phyloP scores from a whole-genome alignment of 225 moss, liverwort and hornwort genomes.

The Straminergon stramineum region DNA sequence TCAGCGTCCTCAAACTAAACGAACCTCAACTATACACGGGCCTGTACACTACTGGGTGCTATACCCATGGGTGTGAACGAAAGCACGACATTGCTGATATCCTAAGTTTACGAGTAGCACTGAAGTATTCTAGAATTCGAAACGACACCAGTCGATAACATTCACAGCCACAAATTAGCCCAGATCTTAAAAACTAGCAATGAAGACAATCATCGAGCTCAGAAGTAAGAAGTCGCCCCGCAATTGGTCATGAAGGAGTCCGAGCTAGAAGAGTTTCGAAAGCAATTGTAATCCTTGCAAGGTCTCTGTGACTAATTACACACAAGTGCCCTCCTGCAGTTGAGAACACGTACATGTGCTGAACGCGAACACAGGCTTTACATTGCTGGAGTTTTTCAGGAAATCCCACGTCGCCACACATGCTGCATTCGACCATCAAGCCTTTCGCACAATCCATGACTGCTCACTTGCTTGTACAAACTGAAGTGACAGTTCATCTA shows the following conservation, averaged over 20 bases:
- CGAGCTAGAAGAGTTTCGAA: background rate
- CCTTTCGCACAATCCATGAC: constrained; percentile 19
- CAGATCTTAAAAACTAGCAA: background rate
- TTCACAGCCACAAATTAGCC: background rate
- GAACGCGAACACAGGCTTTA: constrained; percentile 51
- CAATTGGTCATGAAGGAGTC: background rate
- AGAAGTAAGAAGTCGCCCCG: background rate
- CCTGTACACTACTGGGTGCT: background rate
- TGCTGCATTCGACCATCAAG: constrained; percentile 55
- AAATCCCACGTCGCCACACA: constrained; percentile 79
- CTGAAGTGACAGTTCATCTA: background rate
- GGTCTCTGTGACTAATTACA: background rate
- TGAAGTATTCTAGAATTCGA: background rate
- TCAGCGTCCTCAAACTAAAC: background rate
- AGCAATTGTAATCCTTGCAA: background rate
- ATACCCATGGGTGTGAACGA: background rate
- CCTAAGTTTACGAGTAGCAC: background rate
- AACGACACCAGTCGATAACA: background rate
- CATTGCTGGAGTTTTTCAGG: constrained; percentile 63
- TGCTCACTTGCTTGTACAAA: constrained; percentile 7
- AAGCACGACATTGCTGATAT: background rate
- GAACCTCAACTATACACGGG: background rate
- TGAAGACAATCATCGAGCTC: background rate
- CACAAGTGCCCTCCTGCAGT: background rate
- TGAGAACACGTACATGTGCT: constrained; percentile 57